Conservation (phyloP, 2,329 filamentous ascomycete genomes). For the Emydomyces testavorans region DNA sequence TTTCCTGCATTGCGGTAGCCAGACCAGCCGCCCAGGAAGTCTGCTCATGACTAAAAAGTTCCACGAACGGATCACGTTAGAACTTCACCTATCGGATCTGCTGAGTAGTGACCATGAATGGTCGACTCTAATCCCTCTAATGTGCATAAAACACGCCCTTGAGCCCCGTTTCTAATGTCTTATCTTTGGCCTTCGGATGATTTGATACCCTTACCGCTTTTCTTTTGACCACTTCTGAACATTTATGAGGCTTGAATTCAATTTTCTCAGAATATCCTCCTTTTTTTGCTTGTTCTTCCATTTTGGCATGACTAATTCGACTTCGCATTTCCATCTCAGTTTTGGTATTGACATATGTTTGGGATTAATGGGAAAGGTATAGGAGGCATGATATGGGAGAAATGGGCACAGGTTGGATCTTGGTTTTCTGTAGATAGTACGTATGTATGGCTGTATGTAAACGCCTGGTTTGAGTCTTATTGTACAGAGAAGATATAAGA, state of each 20-base stretch:
- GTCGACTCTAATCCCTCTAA: too few species aligned
- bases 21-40: background rate
- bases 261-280: background rate
- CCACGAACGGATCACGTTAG: too few species aligned
- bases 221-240: background rate
- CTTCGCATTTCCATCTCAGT: background rate
- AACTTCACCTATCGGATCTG: too few species aligned
- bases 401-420: background rate
- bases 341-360: background rate
- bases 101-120: too few species aligned
- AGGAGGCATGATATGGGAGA: background rate
- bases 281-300: background rate
- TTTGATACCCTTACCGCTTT: constrained; percentile 5
- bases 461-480: too few species aligned
- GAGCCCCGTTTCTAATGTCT: too few species aligned
- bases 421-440: too few species aligned
- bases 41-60: too few species aligned
- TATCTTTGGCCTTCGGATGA: background rate
- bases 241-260: background rate
- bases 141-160: too few species aligned
- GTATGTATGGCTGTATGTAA: background rate
- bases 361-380: background rate
- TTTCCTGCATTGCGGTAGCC: constrained; percentile 13
- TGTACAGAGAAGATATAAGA: background rate
- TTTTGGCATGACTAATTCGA: background rate